Evolutionary conservation across 2,329 filamentous ascomycete species (phyloP), one percentile per base, ranked within the genome.

Genomic region (Macrophomina pseudophaseolina): DNA sequence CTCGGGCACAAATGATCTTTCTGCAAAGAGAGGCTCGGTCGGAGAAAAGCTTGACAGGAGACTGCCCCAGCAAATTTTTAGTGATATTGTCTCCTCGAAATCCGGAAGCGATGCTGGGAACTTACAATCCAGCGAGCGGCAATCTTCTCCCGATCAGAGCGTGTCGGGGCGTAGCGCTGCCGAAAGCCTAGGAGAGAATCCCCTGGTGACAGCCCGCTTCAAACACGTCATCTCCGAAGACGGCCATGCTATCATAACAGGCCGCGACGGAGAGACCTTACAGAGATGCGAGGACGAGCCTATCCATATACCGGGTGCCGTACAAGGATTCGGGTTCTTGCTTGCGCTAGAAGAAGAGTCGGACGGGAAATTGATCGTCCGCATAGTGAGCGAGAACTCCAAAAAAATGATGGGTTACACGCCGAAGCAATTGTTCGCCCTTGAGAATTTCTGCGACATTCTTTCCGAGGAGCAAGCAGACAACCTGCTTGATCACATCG

Each of bases 231-330:
- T 90, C 32, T 93, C 91, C 0, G 88, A 91, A 2, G 90, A 88
- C 16, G 93, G 93, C 0, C 92, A 97, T 79, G 88, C 90, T 32
- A 86, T 97, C 35, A 91, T 97, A 64, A 95, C 92, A 0, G 93
- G 93, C 5, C 85, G 90, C 65, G 88, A 92, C 64, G 90, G 88
- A 1, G 85, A 88, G 1, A 87, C 85, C 0, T 80, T 95, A 52
- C 91, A 96, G 74, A 86, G 88, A 63, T 97, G 93, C 74, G 93
- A 97, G 76, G 93, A 97, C 73, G 93, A 97, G 73, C 93, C 93
- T 0, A 97, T 97, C 32, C 92, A 94, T 70, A 90, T 93, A 1
- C 93, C 93, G 0, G 93, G 93, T 40, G 91, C 91, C 1, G 80
- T 94, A 0, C 93, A 97, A 75, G 84, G 87, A 1, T 97, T 97